Evolutionary conservation across 129 eudicot species (phyloP).

Genomic region (Escallonia rubra): DNA sequence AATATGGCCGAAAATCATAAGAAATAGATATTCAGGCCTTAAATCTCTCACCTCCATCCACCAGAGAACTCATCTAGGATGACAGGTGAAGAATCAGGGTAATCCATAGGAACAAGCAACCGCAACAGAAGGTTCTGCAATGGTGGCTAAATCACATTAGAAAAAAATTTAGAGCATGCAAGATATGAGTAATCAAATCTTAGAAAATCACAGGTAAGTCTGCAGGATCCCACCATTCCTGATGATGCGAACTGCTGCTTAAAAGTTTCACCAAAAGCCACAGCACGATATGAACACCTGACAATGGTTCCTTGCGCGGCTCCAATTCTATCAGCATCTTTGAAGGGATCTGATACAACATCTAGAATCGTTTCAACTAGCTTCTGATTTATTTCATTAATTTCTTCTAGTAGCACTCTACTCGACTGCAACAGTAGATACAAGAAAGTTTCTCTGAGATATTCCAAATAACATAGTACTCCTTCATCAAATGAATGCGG

Average conservation of each 20-base stretch:
- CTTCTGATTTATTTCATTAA: conserved; percentile 15
- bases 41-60: conserved; percentile 21
- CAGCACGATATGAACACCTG: conserved; percentile 15
- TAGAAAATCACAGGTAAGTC: too few relatives aligned
- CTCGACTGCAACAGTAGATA: conserved; percentile 7
- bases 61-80: conserved; percentile 10
- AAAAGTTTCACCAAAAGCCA: neutral
- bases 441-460: neutral
- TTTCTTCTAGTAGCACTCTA: conserved; percentile 14
- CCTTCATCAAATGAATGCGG: neutral
- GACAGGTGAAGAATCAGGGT: conserved; percentile 8
- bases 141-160: too few relatives aligned
- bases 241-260: neutral
- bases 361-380: conserved; percentile 20
- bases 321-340: conserved; percentile 1
- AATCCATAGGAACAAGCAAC: conserved; percentile 11
- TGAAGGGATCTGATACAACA: neutral
- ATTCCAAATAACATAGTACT: too few relatives aligned
- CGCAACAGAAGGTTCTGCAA: neutral
- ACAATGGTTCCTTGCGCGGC: conserved; percentile 9
- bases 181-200: too few relatives aligned
- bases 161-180: too few relatives aligned
- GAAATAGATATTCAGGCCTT: neutral
- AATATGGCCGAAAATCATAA: too few relatives aligned
- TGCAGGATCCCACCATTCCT: too few relatives aligned